A percentile compares a stretch with the other conserved stretches of the same genome.
phyloP scores from a whole-genome alignment of 495 filamentous ascomycete genomes.

The Gamarada debralockiae region DNA sequence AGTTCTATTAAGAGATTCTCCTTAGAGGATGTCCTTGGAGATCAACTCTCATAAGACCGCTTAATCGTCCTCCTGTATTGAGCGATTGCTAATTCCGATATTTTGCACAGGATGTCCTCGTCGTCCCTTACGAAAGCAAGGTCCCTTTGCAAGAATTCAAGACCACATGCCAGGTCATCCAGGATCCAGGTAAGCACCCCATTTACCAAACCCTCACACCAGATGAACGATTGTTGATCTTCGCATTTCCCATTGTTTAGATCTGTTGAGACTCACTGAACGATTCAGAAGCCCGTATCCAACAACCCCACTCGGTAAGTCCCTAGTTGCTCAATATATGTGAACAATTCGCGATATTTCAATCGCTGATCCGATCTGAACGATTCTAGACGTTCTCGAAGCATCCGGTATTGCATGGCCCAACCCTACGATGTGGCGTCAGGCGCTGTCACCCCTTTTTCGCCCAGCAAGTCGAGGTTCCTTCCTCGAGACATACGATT shows the following conservation, averaged over 20 bases:
- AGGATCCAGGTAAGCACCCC: conserved; percentile 52
- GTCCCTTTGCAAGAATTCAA: conserved; percentile 84
- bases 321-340: too few species aligned
- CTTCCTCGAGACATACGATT: too few species aligned
- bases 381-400: conserved; percentile 62
- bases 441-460: too few species aligned
- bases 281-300: conserved; percentile 24
- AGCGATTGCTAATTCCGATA: too few species aligned
- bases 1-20: too few species aligned
- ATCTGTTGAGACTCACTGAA: conserved; percentile 18
- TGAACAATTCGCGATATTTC: neutral
- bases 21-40: too few species aligned
- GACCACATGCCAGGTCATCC: conserved; percentile 72
- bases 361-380: neutral
- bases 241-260: neutral
- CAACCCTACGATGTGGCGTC: conserved; percentile 71
- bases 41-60: too few species aligned
- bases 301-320: conserved; percentile 45
- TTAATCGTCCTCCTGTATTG: too few species aligned
- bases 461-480: too few species aligned
- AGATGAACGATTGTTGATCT: neutral
- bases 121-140: conserved; percentile 63
- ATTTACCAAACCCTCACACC: too few species aligned
- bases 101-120: conserved; percentile 79
- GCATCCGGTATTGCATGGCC: conserved; percentile 78